These are phyloP conservation scores for Ajuga reptans DNA, from an alignment of 305 asterid genomes.

Conservation along the genomic window DNA sequence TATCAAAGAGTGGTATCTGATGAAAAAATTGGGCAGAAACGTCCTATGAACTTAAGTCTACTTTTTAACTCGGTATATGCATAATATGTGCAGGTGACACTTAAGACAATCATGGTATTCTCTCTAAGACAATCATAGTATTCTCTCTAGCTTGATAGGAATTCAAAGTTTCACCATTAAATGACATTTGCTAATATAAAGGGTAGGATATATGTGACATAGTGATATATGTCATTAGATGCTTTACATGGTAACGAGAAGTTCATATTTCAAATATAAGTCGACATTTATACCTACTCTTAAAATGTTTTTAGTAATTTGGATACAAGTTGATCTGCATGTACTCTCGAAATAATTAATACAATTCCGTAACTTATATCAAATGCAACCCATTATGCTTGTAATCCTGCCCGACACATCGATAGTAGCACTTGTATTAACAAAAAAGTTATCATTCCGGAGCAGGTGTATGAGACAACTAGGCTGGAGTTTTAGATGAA, in stretches of 20 bases:
- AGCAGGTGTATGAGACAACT: not conserved
- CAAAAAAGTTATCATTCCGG: not conserved
- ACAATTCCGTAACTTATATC: not conserved
- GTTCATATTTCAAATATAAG: not conserved
- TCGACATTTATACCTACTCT: not conserved
- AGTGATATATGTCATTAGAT: not conserved
- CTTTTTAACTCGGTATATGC: not conserved
- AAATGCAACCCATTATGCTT: not conserved
- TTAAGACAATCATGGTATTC: too few species aligned
- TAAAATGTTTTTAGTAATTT: not conserved
- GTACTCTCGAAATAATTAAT: not conserved
- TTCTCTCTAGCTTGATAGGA: not conserved
- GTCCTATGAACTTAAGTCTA: not conserved
- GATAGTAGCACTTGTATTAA: not conserved
- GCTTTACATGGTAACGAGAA: not conserved
- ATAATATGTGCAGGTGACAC: not conserved
- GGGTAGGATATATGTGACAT: not conserved
- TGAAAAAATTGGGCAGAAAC: constrained; percentile 13
- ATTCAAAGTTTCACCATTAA: not conserved
- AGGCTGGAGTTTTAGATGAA: not conserved
- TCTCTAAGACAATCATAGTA: not conserved
- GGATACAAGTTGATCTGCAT: not conserved
- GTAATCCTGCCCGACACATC: too few species aligned
- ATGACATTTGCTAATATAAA: not conserved
- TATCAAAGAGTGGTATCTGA: constrained; percentile 1